phyloP scores from a whole-genome alignment of 805 yeast species.

The Nakazawaea siamensis region DNA sequence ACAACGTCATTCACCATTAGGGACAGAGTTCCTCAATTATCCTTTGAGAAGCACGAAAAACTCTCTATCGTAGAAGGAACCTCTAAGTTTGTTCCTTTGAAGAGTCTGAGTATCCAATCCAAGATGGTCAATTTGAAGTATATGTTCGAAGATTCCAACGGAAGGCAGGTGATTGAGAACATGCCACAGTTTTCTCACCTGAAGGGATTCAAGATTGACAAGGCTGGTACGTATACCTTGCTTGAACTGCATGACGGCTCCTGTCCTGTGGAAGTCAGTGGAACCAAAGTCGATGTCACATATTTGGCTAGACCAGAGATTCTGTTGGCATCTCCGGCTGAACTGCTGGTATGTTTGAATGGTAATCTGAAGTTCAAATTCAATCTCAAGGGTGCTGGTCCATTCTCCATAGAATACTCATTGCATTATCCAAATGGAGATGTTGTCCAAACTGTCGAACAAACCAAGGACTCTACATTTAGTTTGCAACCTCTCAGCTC shows the following conservation, averaged over 20 bases:
- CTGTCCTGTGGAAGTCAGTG: slow-evolving; percentile 33
- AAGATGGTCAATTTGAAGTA: slow-evolving; percentile 23
- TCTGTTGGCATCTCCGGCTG: slow-evolving; percentile 9
- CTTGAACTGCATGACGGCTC: slow-evolving; percentile 30
- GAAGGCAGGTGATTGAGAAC: slow-evolving; percentile 6
- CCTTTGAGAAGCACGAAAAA: slow-evolving; percentile 21
- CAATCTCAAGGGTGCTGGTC: slow-evolving; percentile 47
- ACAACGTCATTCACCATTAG: slow-evolving; percentile 65
- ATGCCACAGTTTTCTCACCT: slow-evolving; percentile 15
- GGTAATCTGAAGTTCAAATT: slow-evolving; percentile 18
- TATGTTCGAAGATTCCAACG: slow-evolving; percentile 16
- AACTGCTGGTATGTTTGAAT: slow-evolving; percentile 1
- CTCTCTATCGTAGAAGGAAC: slow-evolving; percentile 56
- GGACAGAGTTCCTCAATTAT: slow-evolving; percentile 51
- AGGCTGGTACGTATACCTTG: slow-evolving; percentile 36
- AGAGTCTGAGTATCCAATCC: slow-evolving; percentile 26
- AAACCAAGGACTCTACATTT: slow-evolving; percentile 14
- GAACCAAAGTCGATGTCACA: slow-evolving; percentile 16
- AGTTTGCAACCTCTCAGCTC: slow-evolving; percentile 30
- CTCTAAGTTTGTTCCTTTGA: slow-evolving; percentile 44
- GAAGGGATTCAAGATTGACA: slow-evolving; percentile 22
- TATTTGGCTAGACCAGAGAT: slow-evolving; percentile 23
- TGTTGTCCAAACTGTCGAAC: slow-evolving; percentile 25
- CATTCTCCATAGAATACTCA: slow-evolving; percentile 65
- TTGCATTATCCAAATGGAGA: slow-evolving; percentile 50